Percentiles rank a stretch among this genome's conserved stretches.
These are phyloP conservation scores for Decorospora gaudefroyi DNA, from an alignment of 2,329 filamentous ascomycete species.

Conservation along the genomic window DNA sequence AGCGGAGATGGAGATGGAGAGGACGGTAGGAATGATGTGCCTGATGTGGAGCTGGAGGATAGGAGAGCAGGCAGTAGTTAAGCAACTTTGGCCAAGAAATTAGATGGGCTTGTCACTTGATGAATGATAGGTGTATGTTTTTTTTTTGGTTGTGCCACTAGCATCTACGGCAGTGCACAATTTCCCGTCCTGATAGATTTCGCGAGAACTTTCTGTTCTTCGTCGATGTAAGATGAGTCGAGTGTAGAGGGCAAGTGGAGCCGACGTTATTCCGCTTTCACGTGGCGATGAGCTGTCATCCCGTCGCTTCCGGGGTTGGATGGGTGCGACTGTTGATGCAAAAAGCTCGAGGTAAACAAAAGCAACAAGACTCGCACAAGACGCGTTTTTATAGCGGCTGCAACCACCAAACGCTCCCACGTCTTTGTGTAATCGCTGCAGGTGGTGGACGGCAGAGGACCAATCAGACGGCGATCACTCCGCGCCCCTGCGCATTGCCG, in stretches of 20 bases:
- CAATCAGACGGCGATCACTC: conserved; percentile 28
- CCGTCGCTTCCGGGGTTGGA: not conserved
- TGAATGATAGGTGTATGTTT: no score
- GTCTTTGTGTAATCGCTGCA: conserved; percentile 10
- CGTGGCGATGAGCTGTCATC: conserved; percentile 13
- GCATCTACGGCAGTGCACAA: no score
- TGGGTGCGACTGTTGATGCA: not conserved
- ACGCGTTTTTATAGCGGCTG: not conserved
- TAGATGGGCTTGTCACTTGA: not conserved
- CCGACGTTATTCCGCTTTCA: conserved; percentile 2
- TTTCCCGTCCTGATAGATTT: not conserved
- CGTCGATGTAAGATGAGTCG: conserved; percentile 6
- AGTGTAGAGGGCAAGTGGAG: conserved; percentile 9
- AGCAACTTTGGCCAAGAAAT: not conserved
- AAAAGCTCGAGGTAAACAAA: conserved; percentile 1
- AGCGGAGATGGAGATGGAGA: conserved; percentile 17
- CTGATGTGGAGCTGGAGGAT: conserved; percentile 26
- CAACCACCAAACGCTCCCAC: not conserved
- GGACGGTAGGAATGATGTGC: conserved; percentile 7
- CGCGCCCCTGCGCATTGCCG: conserved; percentile 30
- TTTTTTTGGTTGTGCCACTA: no score
- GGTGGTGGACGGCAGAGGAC: conserved; percentile 6
- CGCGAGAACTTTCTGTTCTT: no score
- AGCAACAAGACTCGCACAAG: not conserved
- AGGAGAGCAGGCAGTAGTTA: conserved; percentile 10